Base-by-base conservation (phyloP, 2,329 filamentous ascomycete species). In the Diplocarpon rosae region DNA sequence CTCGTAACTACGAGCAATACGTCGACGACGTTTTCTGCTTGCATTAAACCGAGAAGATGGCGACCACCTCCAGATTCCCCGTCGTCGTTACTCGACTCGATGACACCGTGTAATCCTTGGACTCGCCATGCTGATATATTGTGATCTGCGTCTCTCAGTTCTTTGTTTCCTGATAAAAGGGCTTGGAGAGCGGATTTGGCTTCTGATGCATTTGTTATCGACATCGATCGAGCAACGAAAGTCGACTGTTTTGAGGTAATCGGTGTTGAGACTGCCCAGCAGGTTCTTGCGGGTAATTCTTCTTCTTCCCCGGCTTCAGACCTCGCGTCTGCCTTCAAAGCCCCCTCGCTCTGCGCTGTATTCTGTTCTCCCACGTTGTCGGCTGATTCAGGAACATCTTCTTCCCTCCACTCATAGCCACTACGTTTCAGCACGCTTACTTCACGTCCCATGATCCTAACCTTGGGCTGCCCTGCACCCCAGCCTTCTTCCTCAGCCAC, bases 401-500 rank as follows among this genome's bases (percentile, higher is more conserved):
- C 42, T 27, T 50, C 48, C 45, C 31, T 52, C 70, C 74, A 78
- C 47, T 76, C 69, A 60, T 92, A 92, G 1, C 83, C 85, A 60
- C 83, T 80, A 53, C 87, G 70, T 63, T 86, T 88, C 55, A 94
- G 68, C 1, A 92, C 83, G 3, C 75, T 72, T 12, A 93, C 68
- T 41, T 87, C 78, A 42, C 85, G 73, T 0, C 82, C 83, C 71
- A 92, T 73, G 10, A 93, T 72, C 43, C 65, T 78, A 3, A 90
- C 70, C 24, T 73, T 72, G 0, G 86, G 85, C 62, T 92, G 85
- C 0, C 86, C 85, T 12, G 27, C 33, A 0, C 81, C 83, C 71
- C 82, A 83, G 0, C 78, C 80, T 56, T 84, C 76, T 32, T 85
- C 76, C 37, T 85, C 82, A 0, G 78, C 81, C 31, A 71, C 72